Base-by-base conservation (phyloP, 1,284 basidiomycete species). In the Cryptococcus jaspeensis region DNA sequence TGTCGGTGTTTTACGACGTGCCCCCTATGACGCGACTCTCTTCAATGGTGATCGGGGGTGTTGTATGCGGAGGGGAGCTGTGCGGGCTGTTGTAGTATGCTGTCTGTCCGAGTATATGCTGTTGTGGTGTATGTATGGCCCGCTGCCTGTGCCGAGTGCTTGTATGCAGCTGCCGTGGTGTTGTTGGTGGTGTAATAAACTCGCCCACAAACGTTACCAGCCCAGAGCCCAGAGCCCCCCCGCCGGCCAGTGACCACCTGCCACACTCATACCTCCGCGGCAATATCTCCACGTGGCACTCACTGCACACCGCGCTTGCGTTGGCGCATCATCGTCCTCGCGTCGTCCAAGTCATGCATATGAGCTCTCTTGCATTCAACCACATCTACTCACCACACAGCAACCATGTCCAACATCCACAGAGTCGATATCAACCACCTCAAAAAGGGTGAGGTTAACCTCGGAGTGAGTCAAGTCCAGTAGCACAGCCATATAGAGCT, bases 371-470 rank as follows among this genome's bases (percentile, higher is more conserved):
- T 32, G 28, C 28, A 32, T 28, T 9, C 45, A 47, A 6, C 49
- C n/a, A n/a, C n/a, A n/a, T 28, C 13, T 40, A 32, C 35, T 42
- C n/a, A 23, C 20, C 20, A 3, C 32, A 22, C 37, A 36, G 5
- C 15, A 22, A 69, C 35, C 55, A 75, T 75, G 73, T 64, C 66
- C 56, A 68, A 67, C 63, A 77, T 75, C 60, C 67, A 71, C 61
- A 61, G 63, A 11, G 75, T 78, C 46, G 71, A 75, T 54, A 75
- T 80, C 52, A 56, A 68, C 32, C 74, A 84, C 65, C 84, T 95
- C 77, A 95, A 95, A 81, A 82, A 83, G 53, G 92, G 92, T 65
- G 92, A 96, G 82, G 88, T 95, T 72, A 93, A 95, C 83, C 86
- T 95, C 66, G 92, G 92, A 65, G 92, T 95, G 78, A 64, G 90